Conservation (phyloP, 192 early-diverging fungal genomes). For the Podila minutissima region DNA sequence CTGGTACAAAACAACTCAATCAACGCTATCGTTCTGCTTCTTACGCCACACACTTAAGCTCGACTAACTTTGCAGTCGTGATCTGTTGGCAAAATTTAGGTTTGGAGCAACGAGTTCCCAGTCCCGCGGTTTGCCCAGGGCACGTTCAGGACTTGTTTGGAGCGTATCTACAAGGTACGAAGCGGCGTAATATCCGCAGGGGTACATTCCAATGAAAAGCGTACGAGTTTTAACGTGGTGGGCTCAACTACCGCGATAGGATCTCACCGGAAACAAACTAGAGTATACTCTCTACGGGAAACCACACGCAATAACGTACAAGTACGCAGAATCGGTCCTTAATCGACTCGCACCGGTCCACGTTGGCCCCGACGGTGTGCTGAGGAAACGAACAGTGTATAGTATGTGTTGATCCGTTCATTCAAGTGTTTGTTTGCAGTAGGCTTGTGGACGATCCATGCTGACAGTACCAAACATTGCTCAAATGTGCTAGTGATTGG, state of each 20-base stretch:
- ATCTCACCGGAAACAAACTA: conserved; percentile 57
- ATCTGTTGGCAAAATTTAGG: conserved; percentile 34
- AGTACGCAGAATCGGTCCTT: conserved; percentile 68
- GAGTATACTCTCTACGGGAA: conserved; percentile 84
- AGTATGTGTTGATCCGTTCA: conserved; percentile 11
- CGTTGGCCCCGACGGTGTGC: background rate
- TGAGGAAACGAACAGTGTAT: conserved; percentile 40
- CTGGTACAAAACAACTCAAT: conserved; percentile 14
- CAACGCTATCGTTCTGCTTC: too few relatives aligned
- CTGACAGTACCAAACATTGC: too few relatives aligned
- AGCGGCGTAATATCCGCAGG: background rate
- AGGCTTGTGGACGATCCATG: background rate
- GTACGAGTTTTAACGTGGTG: conserved; percentile 27
- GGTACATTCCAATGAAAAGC: background rate
- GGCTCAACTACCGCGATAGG: conserved; percentile 11
- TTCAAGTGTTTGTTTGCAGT: too few relatives aligned
- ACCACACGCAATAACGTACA: conserved; percentile 78
- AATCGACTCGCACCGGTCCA: conserved; percentile 37
- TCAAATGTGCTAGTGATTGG: conserved; percentile 59
- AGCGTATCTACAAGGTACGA: conserved; percentile 67
- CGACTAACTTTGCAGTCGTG: too few relatives aligned
- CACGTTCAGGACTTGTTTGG: conserved; percentile 76
- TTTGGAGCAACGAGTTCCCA: conserved; percentile 89
- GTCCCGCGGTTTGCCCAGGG: conserved; percentile 85
- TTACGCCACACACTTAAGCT: conserved; percentile 20